Conservation (phyloP, 1,284 basidiomycete genomes). For the Moesziomyces globuligerus region DNA sequence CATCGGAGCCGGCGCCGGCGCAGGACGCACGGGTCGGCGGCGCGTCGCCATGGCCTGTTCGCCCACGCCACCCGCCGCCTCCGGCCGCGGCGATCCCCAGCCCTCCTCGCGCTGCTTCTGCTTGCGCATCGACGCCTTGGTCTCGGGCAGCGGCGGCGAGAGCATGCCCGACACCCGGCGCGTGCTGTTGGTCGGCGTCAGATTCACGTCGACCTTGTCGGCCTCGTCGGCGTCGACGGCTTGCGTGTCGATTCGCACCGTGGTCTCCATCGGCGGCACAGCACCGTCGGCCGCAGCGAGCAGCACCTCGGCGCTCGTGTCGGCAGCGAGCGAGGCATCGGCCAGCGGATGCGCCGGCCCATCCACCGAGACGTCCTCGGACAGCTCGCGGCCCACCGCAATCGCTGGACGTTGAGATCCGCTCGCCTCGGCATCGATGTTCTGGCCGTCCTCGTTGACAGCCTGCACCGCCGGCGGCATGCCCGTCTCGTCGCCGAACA, state of each 20-base stretch:
- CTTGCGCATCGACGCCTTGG: slow-evolving; percentile 50
- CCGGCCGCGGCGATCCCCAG: slow-evolving; percentile 34
- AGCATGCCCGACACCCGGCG: slow-evolving; percentile 31
- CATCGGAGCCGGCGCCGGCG: slow-evolving; percentile 53
- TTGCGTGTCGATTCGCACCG: not conserved
- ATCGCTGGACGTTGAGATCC: slow-evolving; percentile 10
- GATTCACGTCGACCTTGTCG: slow-evolving; percentile 15
- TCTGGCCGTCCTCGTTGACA: slow-evolving; percentile 47
- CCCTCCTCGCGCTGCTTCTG: slow-evolving; percentile 56
- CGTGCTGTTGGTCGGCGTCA: slow-evolving; percentile 40
- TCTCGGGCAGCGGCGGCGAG: slow-evolving; percentile 38
- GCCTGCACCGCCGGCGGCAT: slow-evolving; percentile 20
- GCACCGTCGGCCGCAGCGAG: slow-evolving; percentile 21
- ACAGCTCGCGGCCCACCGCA: slow-evolving; percentile 19
- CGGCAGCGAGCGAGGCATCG: slow-evolving; percentile 23
- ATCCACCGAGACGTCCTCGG: slow-evolving; percentile 26
- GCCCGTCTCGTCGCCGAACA: slow-evolving; percentile 26
- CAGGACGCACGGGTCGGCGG: slow-evolving; percentile 24
- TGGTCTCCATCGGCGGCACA: slow-evolving; percentile 1
- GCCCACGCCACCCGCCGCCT: slow-evolving; percentile 1
- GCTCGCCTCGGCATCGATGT: slow-evolving; percentile 40
- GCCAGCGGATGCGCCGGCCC: slow-evolving; percentile 41
- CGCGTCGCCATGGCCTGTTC: slow-evolving; percentile 6
- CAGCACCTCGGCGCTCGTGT: slow-evolving; percentile 31
- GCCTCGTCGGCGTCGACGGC: not conserved